Evolutionary conservation across 2,329 filamentous ascomycete species (phyloP).

Genomic region (Massarina eburnea): DNA sequence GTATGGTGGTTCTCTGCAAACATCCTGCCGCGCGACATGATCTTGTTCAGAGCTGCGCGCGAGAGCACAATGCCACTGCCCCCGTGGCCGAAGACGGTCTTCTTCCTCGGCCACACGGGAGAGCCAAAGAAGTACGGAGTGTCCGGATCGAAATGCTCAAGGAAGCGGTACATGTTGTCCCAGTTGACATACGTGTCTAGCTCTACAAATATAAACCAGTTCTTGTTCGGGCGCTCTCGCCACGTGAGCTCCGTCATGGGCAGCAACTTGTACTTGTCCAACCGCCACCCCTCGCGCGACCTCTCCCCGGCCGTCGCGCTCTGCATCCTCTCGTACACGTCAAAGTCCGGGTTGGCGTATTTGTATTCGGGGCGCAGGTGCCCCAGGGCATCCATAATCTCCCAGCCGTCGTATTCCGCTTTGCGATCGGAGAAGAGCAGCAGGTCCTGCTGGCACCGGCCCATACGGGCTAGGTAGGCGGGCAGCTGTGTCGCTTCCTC

Average conservation of each 20-base stretch:
- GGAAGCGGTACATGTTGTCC: conserved; percentile 45
- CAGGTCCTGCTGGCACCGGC: conserved; percentile 58
- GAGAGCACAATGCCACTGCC: conserved; percentile 49
- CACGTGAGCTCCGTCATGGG: conserved; percentile 57
- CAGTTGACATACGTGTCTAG: conserved; percentile 43
- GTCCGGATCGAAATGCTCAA: conserved; percentile 39
- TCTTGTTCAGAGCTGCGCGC: conserved; percentile 52
- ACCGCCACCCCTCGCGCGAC: conserved; percentile 55
- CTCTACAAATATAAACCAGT: conserved; percentile 43
- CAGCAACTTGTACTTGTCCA: conserved; percentile 63
- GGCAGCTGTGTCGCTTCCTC: conserved; percentile 60
- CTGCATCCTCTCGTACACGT: conserved; percentile 53
- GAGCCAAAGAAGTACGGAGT: conserved; percentile 45
- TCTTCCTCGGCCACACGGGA: conserved; percentile 39
- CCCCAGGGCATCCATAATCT: conserved; percentile 52
- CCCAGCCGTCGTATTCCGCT: conserved; percentile 52
- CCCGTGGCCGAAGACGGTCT: conserved; percentile 45
- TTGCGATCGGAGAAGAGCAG: conserved; percentile 62
- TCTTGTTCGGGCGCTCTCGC: conserved; percentile 31
- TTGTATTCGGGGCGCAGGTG: conserved; percentile 46
- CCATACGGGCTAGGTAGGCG: conserved; percentile 56
- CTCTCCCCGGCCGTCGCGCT: conserved; percentile 42
- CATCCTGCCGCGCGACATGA: conserved; percentile 41
- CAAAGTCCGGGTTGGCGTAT: conserved; percentile 52
- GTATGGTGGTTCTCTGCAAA: conserved; percentile 36